Evolutionary conservation across 441 rosid genomes (phyloP).

Genomic region (Kokia cookei): DNA sequence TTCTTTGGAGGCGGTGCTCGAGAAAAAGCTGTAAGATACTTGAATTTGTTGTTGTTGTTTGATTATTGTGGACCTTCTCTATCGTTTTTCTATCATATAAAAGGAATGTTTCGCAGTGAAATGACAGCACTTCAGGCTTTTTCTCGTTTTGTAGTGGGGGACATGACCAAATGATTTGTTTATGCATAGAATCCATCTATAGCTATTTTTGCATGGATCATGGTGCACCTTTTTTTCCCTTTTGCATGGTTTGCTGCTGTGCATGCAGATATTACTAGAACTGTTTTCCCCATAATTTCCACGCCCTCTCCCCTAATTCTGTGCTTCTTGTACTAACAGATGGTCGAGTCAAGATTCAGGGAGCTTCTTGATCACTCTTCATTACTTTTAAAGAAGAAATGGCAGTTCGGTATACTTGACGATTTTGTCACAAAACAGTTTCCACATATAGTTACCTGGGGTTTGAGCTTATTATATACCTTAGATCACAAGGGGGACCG

Average conservation of each 20-base stretch:
- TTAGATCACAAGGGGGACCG: slow-evolving; percentile 93
- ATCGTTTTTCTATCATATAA: background rate
- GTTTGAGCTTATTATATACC: slow-evolving; percentile 93
- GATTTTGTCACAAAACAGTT: slow-evolving; percentile 98
- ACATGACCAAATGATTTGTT: background rate
- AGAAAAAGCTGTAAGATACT: slow-evolving; percentile 86
- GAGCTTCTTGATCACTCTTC: slow-evolving; percentile 86
- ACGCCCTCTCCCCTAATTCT: background rate
- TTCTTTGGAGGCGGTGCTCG: slow-evolving; percentile 99
- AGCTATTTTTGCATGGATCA: background rate
- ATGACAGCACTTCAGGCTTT: background rate
- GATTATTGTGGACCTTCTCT: background rate
- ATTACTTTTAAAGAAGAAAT: slow-evolving; percentile 81
- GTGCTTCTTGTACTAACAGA: slow-evolving; percentile 37
- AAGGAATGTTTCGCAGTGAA: background rate
- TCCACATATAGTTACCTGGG: slow-evolving; percentile 98
- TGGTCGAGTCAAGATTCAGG: slow-evolving; percentile 86
- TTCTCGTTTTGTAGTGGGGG: background rate
- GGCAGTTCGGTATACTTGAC: slow-evolving; percentile 88
- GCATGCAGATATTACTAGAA: background rate
- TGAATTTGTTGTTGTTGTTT: background rate
- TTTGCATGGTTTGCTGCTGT: background rate
- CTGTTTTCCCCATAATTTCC: background rate
- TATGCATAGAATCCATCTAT: background rate
- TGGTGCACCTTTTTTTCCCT: background rate